A percentile compares a stretch with the other conserved stretches of the same genome.
Conservation (phyloP, 2,329 filamentous ascomycete species). For the Aspergillus sp. region DNA sequence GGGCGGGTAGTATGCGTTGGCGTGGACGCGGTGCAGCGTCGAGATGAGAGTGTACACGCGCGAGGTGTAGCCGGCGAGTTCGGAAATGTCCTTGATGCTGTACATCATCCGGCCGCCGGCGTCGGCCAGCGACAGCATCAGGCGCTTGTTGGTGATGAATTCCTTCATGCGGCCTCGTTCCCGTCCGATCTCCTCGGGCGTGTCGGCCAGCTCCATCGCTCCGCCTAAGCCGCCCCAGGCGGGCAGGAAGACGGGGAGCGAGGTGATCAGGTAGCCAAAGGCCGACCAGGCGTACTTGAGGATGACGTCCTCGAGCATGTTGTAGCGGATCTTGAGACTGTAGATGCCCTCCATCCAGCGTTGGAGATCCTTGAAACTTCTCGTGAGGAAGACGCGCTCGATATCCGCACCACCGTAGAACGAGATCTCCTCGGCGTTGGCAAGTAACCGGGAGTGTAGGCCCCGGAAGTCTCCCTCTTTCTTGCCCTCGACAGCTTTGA, state of each 20-base stretch:
- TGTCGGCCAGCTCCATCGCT: conserved; percentile 60
- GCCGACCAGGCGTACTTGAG: conserved; percentile 99
- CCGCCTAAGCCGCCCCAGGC: conserved; percentile 87
- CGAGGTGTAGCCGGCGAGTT: conserved; percentile 92
- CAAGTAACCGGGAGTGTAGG: conserved; percentile 85
- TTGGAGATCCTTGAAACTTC: conserved; percentile 88
- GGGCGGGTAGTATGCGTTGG: conserved; percentile 75
- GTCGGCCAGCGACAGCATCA: conserved; percentile 96
- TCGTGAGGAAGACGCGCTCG: conserved; percentile 88
- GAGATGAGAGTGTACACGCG: conserved; percentile 94
- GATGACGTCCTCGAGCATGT: conserved; percentile 97
- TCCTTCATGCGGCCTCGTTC: conserved; percentile 92
- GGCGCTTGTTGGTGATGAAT: conserved; percentile 97
- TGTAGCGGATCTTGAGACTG: conserved; percentile 95
- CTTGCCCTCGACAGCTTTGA: conserved; percentile 92
- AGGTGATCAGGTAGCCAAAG: conserved; percentile 91
- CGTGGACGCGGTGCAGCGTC: conserved; percentile 89
- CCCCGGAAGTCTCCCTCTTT: conserved; percentile 94
- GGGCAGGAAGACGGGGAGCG: conserved; percentile 88
- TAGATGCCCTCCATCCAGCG: conserved; percentile 99
- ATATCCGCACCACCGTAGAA: conserved; percentile 96
- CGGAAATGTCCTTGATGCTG: conserved; percentile 95
- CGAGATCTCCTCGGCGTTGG: conserved; percentile 95
- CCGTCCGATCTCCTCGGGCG: conserved; percentile 41
- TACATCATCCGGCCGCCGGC: conserved; percentile 99